Percentiles rank a stretch among this genome's conserved stretches.
Evolutionary conservation across 2,329 filamentous ascomycete species (phyloP).

Genomic region (Alternaria ethzedia): DNA sequence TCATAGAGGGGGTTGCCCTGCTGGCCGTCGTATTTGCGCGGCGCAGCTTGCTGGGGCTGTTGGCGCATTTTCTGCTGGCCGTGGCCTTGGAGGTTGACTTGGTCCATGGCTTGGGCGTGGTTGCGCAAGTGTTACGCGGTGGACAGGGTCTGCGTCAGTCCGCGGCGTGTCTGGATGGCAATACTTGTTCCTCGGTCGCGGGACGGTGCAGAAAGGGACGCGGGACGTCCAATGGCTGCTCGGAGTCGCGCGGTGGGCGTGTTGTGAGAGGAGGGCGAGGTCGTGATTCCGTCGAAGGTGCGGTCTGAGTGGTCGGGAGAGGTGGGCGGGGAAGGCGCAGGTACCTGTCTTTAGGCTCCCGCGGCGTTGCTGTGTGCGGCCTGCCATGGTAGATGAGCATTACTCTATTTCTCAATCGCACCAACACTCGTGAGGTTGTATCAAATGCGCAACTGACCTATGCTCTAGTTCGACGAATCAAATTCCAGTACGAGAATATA

Average conservation of each 20-base stretch:
- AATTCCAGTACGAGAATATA: conserved; percentile 16
- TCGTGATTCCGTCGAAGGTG: conserved; percentile 43
- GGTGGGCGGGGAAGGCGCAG: conserved; percentile 29
- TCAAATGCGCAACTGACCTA: conserved; percentile 18
- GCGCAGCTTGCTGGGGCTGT: conserved; percentile 41
- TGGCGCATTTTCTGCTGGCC: conserved; percentile 49
- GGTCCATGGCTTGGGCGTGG: conserved; percentile 43
- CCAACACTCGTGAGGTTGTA: conserved; percentile 7
- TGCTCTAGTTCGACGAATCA: conserved; percentile 22
- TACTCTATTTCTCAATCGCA: conserved; percentile 6
- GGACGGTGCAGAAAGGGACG: conserved; percentile 26
- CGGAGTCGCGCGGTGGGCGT: conserved; percentile 24
- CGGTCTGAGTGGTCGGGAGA: conserved; percentile 41
- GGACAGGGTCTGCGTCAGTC: conserved; percentile 33
- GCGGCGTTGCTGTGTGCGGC: conserved; percentile 12
- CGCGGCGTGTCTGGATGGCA: conserved; percentile 16
- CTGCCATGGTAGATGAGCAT: conserved; percentile 21
- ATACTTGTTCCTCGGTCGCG: conserved; percentile 13
- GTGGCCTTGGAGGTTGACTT: conserved; percentile 44
- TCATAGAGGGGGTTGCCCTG: conserved; percentile 59
- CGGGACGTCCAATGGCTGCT: conserved; percentile 36
- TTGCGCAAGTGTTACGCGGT: conserved; percentile 43
- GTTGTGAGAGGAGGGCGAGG: conserved; percentile 38
- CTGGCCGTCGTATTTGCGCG: conserved; percentile 57
- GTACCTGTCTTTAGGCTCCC: conserved; percentile 7